phyloP scores from a whole-genome alignment of 768 basidiomycete genomes.

The Lentinula edodes region DNA sequence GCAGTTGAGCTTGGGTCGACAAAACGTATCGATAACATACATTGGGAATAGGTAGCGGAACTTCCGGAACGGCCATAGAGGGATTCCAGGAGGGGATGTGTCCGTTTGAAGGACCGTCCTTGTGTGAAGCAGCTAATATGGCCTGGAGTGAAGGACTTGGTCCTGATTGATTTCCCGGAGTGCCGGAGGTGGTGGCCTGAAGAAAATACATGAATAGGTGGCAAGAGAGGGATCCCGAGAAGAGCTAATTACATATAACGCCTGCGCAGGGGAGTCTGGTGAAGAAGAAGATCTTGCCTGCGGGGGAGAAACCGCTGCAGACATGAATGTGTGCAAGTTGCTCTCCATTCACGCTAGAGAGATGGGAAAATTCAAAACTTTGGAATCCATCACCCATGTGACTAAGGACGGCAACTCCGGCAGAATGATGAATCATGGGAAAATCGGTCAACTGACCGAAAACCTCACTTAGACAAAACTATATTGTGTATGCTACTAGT shows the following conservation, averaged over 20 bases:
- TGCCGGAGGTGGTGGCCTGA: conserved; percentile 21
- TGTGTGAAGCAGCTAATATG: conserved; percentile 26
- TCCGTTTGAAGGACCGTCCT: conserved; percentile 23
- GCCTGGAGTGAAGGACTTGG: conserved; percentile 34
- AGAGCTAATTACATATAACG: conserved; percentile 18
- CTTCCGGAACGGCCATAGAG: conserved; percentile 18
- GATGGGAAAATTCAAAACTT: background rate
- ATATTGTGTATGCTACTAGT: background rate
- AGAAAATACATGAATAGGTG: conserved; percentile 10
- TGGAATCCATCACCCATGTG: background rate
- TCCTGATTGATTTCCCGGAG: conserved; percentile 27
- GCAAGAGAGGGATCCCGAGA: conserved; percentile 13
- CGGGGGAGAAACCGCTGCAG: conserved; percentile 3
- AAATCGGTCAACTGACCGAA: background rate
- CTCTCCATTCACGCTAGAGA: conserved; percentile 1
- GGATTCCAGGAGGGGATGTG: conserved; percentile 34
- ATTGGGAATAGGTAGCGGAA: conserved; percentile 15
- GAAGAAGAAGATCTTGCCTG: conserved; percentile 4
- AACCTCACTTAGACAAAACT: background rate
- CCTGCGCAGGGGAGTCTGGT: conserved; percentile 2
- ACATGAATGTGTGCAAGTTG: conserved; percentile 8
- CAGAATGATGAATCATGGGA: background rate
- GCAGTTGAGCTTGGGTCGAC: conserved; percentile 3
- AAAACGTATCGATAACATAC: conserved; percentile 32
- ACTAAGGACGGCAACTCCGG: background rate